These are phyloP conservation scores for Zoysia pacifica DNA, from an alignment of 176 grass and related monocot genomes.

Conservation along the genomic window DNA sequence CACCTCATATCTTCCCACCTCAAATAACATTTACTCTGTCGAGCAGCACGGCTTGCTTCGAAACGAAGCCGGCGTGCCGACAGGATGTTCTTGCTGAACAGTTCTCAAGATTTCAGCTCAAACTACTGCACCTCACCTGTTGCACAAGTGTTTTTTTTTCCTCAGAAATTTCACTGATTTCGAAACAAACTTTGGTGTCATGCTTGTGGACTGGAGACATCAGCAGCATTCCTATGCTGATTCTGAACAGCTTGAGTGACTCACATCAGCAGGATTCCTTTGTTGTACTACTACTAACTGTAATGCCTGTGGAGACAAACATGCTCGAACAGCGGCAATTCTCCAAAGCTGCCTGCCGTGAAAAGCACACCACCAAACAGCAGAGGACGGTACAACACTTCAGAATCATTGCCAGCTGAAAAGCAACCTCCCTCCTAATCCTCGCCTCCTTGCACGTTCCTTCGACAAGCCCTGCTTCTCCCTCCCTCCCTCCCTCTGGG, in stretches of 20 bases:
- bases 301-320: background rate
- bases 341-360: background rate
- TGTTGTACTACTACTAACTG: no score
- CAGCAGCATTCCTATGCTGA: no score
- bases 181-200: background rate
- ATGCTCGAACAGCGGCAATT: constrained; percentile 12
- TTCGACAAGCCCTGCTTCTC: background rate
- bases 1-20: no score
- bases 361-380: constrained; percentile 33
- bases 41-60: background rate
- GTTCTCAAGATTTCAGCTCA: background rate
- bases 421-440: constrained; percentile 21
- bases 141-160: no score
- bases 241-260: no score
- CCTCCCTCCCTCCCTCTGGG: background rate
- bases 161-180: background rate
- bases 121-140: no score
- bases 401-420: constrained; percentile 42
- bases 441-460: background rate
- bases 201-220: background rate
- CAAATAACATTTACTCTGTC: no score
- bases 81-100: background rate
- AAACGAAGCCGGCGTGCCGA: background rate
- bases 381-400: constrained; percentile 25
- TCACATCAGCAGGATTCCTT: no score